Evolutionary conservation across 148 eudicot genomes (phyloP).

Genomic region (Beta vulgaris): DNA sequence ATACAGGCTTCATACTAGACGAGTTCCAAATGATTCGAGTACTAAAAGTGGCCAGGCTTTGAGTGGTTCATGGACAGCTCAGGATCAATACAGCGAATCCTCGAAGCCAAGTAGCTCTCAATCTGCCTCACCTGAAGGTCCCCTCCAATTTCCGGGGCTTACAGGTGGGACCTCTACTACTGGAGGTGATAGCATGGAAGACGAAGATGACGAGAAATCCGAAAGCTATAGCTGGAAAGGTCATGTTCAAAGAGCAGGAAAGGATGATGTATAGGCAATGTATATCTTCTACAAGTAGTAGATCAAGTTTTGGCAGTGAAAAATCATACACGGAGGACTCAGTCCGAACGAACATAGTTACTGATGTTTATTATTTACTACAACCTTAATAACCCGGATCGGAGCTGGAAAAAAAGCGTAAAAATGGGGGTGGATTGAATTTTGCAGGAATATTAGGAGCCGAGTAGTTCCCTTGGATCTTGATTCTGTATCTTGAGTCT

Average conservation of each 20-base stretch:
- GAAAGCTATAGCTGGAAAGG: conserved; percentile 49
- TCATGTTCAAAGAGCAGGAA: conserved; percentile 29
- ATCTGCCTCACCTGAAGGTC: conserved; percentile 74
- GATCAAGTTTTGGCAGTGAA: conserved; percentile 48
- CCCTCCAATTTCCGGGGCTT: conserved; percentile 41
- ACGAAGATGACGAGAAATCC: conserved; percentile 60
- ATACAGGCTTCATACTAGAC: conserved; percentile 68
- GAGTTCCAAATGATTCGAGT: conserved; percentile 35
- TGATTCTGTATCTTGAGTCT: conserved; percentile 24
- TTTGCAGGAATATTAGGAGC: conserved; percentile 53
- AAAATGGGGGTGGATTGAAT: conserved; percentile 25
- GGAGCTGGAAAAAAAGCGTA: neutral
- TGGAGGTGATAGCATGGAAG: conserved; percentile 51
- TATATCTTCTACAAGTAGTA: conserved; percentile 19
- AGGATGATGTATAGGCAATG: conserved; percentile 37
- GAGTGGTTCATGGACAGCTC: conserved; percentile 35
- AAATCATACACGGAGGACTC: conserved; percentile 19
- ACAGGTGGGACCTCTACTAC: conserved; percentile 47
- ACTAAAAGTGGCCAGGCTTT: conserved; percentile 22
- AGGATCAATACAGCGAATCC: conserved; percentile 35
- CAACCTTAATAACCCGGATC: conserved; percentile 19
- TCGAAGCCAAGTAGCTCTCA: conserved; percentile 49
- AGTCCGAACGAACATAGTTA: conserved; percentile 18
- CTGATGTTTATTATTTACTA: conserved; percentile 5
- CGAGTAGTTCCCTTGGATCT: conserved; percentile 33